Percentiles rank a stretch among this genome's conserved stretches.
phyloP scores from a whole-genome alignment of 257 asterid genomes.

The Handroanthus guayacan region DNA sequence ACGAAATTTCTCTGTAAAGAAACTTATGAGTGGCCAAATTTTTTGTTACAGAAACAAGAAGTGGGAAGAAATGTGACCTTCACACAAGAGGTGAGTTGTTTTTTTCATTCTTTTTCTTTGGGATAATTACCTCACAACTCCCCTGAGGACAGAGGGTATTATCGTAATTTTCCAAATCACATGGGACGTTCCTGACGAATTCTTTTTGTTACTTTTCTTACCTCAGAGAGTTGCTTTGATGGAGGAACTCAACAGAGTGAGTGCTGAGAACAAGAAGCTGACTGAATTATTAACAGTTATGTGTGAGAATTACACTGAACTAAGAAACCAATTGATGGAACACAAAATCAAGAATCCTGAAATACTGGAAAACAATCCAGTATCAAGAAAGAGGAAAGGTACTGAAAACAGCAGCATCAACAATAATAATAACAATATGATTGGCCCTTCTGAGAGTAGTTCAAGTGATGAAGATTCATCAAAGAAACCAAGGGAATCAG shows the following conservation, averaged over 20 bases:
- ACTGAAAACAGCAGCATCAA: constrained; percentile 46
- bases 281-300: constrained; percentile 66
- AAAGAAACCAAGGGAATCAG: constrained; percentile 68
- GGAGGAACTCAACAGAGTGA: constrained; percentile 81
- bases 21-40: neutral
- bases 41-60: constrained; percentile 66
- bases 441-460: constrained; percentile 70
- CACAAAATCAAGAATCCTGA: constrained; percentile 50
- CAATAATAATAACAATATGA: constrained; percentile 9
- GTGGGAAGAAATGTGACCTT: constrained; percentile 45
- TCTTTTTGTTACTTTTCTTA: too few species aligned
- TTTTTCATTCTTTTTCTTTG: neutral
- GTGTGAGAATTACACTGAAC: constrained; percentile 77
- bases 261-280: constrained; percentile 84
- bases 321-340: constrained; percentile 61
- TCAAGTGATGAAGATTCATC: constrained; percentile 81
- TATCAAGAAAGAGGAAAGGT: constrained; percentile 66
- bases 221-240: constrained; percentile 61
- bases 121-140: too few species aligned
- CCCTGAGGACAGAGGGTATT: too few species aligned
- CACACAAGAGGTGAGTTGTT: constrained; percentile 60
- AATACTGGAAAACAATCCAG: constrained; percentile 10
- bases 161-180: too few species aligned
- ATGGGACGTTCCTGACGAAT: too few species aligned
- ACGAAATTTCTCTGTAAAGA: neutral